phyloP scores from a whole-genome alignment of 73 alveolate genomes.

The Stentor roeselii region DNA sequence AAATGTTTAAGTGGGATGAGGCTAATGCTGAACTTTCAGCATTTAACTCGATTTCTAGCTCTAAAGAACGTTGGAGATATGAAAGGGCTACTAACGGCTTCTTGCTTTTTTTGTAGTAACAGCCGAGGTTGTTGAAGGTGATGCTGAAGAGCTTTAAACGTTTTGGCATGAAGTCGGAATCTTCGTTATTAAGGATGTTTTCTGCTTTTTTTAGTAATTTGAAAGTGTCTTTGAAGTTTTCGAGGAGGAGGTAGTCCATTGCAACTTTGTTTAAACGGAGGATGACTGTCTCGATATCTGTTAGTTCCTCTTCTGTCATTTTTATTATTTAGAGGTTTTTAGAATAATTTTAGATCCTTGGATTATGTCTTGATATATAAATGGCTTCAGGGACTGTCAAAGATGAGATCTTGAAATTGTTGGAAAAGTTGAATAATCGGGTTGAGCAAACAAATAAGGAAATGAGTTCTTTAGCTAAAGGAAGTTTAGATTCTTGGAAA shows the following conservation, averaged over 20 bases:
- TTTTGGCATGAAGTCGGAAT: background rate
- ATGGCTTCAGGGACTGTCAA: too few relatives aligned
- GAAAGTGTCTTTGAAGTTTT: conserved; percentile 8
- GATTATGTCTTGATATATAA: too few relatives aligned
- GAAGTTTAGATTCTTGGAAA: too few relatives aligned
- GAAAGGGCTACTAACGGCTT: background rate
- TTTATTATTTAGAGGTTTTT: too few relatives aligned
- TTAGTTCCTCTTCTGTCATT: conserved; percentile 1
- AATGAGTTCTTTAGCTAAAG: too few relatives aligned
- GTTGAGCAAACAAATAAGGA: too few relatives aligned
- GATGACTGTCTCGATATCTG: background rate
- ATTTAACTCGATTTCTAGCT: background rate
- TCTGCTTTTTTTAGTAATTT: conserved; percentile 17
- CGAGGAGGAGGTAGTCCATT: conserved; percentile 28
- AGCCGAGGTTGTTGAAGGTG: conserved; percentile 53
- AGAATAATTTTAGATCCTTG: too few relatives aligned
- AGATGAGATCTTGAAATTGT: too few relatives aligned
- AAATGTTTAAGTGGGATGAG: conserved; percentile 23
- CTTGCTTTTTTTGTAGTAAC: conserved; percentile 43
- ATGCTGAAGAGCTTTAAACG: conserved; percentile 25
- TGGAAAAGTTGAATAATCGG: too few relatives aligned
- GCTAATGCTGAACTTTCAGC: background rate
- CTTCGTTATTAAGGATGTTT: background rate
- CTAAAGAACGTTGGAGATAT: background rate
- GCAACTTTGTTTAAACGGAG: conserved; percentile 9